Evolutionary conservation across 139 green algal genomes (phyloP).

Genomic region (Chlamydomonas asymmetrica): DNA sequence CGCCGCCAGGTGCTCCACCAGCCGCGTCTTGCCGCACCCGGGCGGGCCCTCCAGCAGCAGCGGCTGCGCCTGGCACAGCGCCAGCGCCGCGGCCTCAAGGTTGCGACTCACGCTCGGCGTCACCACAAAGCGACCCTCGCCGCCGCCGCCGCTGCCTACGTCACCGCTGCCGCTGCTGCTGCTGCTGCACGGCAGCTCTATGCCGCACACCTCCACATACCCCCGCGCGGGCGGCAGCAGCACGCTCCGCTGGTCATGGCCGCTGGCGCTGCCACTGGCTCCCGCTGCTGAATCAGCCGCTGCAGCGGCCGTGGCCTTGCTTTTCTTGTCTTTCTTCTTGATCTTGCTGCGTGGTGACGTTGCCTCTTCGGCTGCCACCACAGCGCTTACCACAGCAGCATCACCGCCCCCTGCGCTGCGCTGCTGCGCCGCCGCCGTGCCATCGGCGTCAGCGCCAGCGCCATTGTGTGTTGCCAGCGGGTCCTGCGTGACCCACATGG

Average conservation of each 20-base stretch:
- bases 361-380: too few species aligned
- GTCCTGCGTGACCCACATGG: slow-evolving; percentile 40
- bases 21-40: slow-evolving; percentile 83
- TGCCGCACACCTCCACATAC: slow-evolving; percentile 59
- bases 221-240: slow-evolving; percentile 35
- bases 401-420: neutral
- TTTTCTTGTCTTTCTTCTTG: neutral
- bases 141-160: neutral
- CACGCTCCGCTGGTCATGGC: neutral
- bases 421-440: neutral
- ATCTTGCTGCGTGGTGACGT: too few species aligned
- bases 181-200: slow-evolving; percentile 52
- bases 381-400: too few species aligned
- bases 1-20: slow-evolving; percentile 78
- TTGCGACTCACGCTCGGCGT: slow-evolving; percentile 54
- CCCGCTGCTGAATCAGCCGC: slow-evolving; percentile 1
- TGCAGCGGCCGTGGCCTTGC: neutral
- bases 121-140: slow-evolving; percentile 34
- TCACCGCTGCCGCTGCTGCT: neutral
- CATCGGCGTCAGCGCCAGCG: neutral
- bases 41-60: slow-evolving; percentile 90
- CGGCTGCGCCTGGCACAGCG: slow-evolving; percentile 73
- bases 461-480: neutral
- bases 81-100: slow-evolving; percentile 71
- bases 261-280: neutral